Conservation (phyloP, 2,329 filamentous ascomycete genomes). For the Cytospora piceae region DNA sequence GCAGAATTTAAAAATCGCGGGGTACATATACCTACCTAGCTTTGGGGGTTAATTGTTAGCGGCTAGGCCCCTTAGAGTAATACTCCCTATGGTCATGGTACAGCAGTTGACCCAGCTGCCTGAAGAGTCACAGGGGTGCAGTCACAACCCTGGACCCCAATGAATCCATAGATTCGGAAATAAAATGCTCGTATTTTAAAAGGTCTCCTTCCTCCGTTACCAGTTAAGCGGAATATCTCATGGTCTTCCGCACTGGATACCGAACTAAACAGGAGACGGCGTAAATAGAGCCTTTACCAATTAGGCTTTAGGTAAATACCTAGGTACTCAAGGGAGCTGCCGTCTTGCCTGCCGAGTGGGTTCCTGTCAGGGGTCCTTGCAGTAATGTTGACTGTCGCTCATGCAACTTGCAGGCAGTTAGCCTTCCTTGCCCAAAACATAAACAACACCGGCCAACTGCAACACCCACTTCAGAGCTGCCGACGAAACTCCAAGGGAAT, state of each 20-base stretch:
- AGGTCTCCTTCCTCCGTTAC: neutral
- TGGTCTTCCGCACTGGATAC: neutral
- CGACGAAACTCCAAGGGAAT: conserved; percentile 14
- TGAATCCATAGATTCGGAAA: neutral
- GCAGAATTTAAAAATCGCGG: conserved; percentile 27
- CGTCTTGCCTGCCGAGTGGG: conserved; percentile 3
- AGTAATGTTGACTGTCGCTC: conserved; percentile 10
- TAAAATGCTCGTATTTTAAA: neutral
- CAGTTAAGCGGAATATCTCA: neutral
- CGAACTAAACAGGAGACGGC: neutral
- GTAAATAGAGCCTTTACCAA: neutral
- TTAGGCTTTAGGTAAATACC: neutral
- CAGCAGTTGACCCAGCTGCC: neutral
- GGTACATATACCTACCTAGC: conserved; percentile 16
- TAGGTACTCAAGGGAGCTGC: neutral
- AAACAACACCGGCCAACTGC: conserved; percentile 11
- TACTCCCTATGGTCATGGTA: neutral
- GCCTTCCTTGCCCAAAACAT: conserved; percentile 20
- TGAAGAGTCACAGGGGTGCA: neutral
- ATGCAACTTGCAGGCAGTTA: conserved; percentile 9
- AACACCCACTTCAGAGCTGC: conserved; percentile 2
- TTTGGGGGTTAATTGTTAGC: neutral
- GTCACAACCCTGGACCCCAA: neutral
- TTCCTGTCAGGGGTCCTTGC: conserved; percentile 15
- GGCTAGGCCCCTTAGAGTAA: conserved; percentile 10